Conservation (phyloP, 2,329 filamentous ascomycete species). For the Onygenales sp. region DNA sequence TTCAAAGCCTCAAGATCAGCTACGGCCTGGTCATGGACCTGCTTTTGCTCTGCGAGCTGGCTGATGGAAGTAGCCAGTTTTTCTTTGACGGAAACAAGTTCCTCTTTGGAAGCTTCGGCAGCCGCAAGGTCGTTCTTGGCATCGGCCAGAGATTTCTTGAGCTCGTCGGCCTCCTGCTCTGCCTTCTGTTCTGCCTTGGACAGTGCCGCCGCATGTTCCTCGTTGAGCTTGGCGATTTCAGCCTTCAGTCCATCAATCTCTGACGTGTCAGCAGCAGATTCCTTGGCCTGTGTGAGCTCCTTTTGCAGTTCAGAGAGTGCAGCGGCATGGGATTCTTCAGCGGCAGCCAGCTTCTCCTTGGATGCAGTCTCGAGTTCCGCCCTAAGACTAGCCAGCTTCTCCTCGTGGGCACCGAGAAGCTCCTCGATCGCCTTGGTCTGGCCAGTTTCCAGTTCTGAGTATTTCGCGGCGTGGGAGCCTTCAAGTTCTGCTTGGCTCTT, state of each 20-base stretch:
- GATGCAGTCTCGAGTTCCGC: constrained; percentile 27
- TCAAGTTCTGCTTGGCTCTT: constrained; percentile 31
- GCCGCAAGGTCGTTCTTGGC: constrained; percentile 56
- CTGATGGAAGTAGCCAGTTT: constrained; percentile 25
- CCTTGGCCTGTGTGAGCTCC: constrained; percentile 26
- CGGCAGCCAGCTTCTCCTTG: constrained; percentile 26
- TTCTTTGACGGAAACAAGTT: constrained; percentile 57
- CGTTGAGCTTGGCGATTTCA: constrained; percentile 46
- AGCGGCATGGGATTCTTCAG: constrained; percentile 27
- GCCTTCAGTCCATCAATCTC: constrained; percentile 29
- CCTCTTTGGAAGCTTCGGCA: constrained; percentile 64
- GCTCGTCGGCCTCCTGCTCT: constrained; percentile 33
- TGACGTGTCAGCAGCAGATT: constrained; percentile 28
- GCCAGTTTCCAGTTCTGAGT: constrained; percentile 26
- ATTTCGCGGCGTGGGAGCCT: constrained; percentile 22
- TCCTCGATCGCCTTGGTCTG: constrained; percentile 32
- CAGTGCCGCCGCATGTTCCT: constrained; percentile 40
- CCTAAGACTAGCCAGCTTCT: constrained; percentile 27
- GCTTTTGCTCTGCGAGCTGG: constrained; percentile 24
- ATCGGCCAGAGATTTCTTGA: constrained; percentile 31
- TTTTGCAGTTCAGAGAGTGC: constrained; percentile 23
- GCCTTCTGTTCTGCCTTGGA: constrained; percentile 32
- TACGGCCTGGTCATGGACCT: constrained; percentile 31
- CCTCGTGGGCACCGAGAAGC: constrained; percentile 29
- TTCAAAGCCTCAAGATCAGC: constrained; percentile 18